Evolutionary conservation across 1,139 yeast genomes (phyloP).

Genomic region (Lodderomyces margitis): DNA sequence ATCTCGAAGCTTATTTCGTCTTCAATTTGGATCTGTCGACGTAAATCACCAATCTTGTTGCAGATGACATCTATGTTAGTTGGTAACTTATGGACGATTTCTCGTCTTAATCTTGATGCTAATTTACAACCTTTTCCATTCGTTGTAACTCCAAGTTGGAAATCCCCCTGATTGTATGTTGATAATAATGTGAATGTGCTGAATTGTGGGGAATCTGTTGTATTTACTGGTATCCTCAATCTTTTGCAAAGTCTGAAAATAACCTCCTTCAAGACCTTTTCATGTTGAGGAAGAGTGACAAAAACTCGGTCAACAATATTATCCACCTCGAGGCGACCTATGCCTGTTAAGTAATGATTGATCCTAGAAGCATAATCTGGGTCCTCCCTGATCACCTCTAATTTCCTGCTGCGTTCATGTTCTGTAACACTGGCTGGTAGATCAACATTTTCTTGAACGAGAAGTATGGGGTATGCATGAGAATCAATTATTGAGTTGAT

Average conservation of each 20-base stretch:
- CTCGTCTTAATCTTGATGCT: constrained; percentile 78
- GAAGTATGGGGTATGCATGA: constrained; percentile 59
- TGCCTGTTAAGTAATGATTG: constrained; percentile 12
- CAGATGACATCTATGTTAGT: constrained; percentile 68
- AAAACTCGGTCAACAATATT: constrained; percentile 73
- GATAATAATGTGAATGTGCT: constrained; percentile 80
- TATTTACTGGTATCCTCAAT: constrained; percentile 77
- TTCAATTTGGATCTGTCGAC: constrained; percentile 54
- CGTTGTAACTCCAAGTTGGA: constrained; percentile 84
- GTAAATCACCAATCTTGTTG: constrained; percentile 62
- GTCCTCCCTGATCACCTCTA: constrained; percentile 20
- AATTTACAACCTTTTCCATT: constrained; percentile 88
- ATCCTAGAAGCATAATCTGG: constrained; percentile 1
- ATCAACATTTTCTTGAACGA: constrained; percentile 25
- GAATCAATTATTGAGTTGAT: constrained; percentile 47
- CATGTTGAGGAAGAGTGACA: constrained; percentile 40
- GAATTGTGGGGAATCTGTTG: constrained; percentile 66
- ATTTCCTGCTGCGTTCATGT: constrained; percentile 20
- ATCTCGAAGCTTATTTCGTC: constrained; percentile 39
- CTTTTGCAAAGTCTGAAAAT: constrained; percentile 52
- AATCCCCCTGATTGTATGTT: constrained; percentile 65
- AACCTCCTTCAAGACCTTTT: constrained; percentile 27
- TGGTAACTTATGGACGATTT: constrained; percentile 66
- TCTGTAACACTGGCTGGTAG: constrained; percentile 24
- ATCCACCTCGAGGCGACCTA: constrained; percentile 67